Percentiles rank a stretch among this genome's conserved stretches.
Conservation (phyloP, 805 yeast species). For the Maudiozyma bulderi region DNA sequence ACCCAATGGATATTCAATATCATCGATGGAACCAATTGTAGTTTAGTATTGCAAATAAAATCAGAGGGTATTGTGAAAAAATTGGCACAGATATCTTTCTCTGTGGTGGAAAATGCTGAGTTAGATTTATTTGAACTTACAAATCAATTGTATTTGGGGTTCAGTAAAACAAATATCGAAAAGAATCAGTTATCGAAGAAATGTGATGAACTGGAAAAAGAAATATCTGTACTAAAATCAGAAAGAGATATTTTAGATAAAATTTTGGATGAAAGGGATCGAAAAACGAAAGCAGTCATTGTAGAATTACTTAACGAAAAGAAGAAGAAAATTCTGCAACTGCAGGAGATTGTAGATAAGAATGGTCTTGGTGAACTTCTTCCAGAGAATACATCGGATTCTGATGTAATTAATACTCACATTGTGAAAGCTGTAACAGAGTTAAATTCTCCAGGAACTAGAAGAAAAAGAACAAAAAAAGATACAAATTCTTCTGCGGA, state of each 20-base stretch:
- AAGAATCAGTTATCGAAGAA: not conserved
- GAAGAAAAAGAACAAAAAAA: slow-evolving; percentile 3
- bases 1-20: slow-evolving; percentile 11
- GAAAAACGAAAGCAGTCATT: slow-evolving; percentile 13
- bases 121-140: slow-evolving; percentile 21
- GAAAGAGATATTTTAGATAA: slow-evolving; percentile 10
- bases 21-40: slow-evolving; percentile 9
- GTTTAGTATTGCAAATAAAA: slow-evolving; percentile 12
- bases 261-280: slow-evolving; percentile 13
- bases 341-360: slow-evolving; percentile 7
- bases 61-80: slow-evolving; percentile 14
- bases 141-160: slow-evolving; percentile 8
- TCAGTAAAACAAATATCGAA: slow-evolving; percentile 10
- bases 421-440: slow-evolving; percentile 12
- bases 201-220: not conserved
- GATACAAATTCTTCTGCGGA: not conserved
- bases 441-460: slow-evolving; percentile 21
- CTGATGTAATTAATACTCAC: slow-evolving; percentile 12
- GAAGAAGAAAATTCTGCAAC: slow-evolving; percentile 15
- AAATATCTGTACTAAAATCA: slow-evolving; percentile 3
- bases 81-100: slow-evolving; percentile 14
- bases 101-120: slow-evolving; percentile 11
- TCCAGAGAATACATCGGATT: slow-evolving; percentile 7
- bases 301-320: slow-evolving; percentile 21
- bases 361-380: not conserved